Evolutionary conservation across 2,329 filamentous ascomycete genomes (phyloP), one percentile per base, ranked within the genome.

Genomic region (Allantophomopsis cytisporea): DNA sequence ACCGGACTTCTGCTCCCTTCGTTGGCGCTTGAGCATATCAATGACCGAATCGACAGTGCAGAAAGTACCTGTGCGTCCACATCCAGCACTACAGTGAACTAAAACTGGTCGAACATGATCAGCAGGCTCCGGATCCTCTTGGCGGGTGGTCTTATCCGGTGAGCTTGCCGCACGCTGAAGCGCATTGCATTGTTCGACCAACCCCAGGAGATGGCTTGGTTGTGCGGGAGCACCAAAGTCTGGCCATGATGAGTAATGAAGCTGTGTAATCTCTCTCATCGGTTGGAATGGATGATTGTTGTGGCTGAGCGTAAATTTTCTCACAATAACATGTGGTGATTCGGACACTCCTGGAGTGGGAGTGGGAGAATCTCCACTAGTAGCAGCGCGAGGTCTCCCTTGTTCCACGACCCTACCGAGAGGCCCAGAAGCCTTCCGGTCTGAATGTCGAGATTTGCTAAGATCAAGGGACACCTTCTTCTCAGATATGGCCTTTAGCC

Each of bases 211-310:
- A 52, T 96, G 87, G 5, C 77, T 76, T 1, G 91, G 87, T 52
- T 93, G 83, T 0, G 91, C 87, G 0, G 89, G 89, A 0, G 87
- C 82, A 15, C 91, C 91, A 59, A 96, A 95, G 54, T 98, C 91
- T 0, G 91, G 91, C 91, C 91, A 98, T n/a, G 82, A 80, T 0
- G 86, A 78, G 57, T 95, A 96, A 55, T 96, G 88, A 12, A 98
- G 65, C 50, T 98, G 91, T 0, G 88, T 95, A 45, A 98, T 81
- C 59, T 96, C 88, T 17, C 89, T 82, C 48, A 94, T 81, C 0
- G 86, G 83, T 15, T 77, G 75, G 53, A 94, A 95, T 0, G 89
- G 88, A 42, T 83, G 73, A 2, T 73, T 66, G 2, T 76, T 65
- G 55, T 96, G 85, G 1, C 78, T 80, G 20, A 98, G 64, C 0